Base-by-base conservation (phyloP, 2,329 filamentous ascomycete species). In the Colletotrichum plurivorum region DNA sequence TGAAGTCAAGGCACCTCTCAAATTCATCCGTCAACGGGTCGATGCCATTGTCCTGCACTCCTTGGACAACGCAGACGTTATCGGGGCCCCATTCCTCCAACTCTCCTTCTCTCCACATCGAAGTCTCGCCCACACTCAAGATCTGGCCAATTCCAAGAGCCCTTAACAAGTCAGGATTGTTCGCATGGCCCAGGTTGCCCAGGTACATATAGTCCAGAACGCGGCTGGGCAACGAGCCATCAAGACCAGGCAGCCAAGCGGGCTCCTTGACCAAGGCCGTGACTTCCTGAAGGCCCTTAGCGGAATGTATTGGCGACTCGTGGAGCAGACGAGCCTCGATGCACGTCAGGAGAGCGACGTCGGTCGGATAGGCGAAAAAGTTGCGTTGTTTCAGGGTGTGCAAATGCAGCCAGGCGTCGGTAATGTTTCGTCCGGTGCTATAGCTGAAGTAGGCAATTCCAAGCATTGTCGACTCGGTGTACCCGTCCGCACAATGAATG, bases 11-110 rank as follows among this genome's bases (percentile, higher is more conserved):
- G 76, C 95, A 98, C 46, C 92, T 87, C 73, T 90, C 88, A 80
- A 98, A 97, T 73, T 98, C 93, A 41, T 92, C 89, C 39, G 91
- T 97, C 74, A 99, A 82, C 5, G 95, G 92, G 80, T 99, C 96
- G 70, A 98, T 96, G 5, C 96, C 96, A 76, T 99, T 99, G 76
- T 99, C 96, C 77, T 98, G 96, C 6, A 99, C 94, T 15, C 92
- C 89, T 76, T 95, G 91, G 41, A 99, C 88, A 74, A 92, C 88
- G 77, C 96, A 90, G 18, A 97, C 83, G 73, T 97, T 96, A 43
- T 95, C 91, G 12, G 82, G 75, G 0, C 92, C 93, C 94, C 94
- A 97, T 55, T 84, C 83, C 43, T 92, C 88, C 58, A 90, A 82
- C 67, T 94, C 89, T 4, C 90, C 88, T 25, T 92, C 89, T 4